Evolutionary conservation across 495 filamentous ascomycete species (phyloP).

Genomic region (Pseudomonodictys pantanalensis): DNA sequence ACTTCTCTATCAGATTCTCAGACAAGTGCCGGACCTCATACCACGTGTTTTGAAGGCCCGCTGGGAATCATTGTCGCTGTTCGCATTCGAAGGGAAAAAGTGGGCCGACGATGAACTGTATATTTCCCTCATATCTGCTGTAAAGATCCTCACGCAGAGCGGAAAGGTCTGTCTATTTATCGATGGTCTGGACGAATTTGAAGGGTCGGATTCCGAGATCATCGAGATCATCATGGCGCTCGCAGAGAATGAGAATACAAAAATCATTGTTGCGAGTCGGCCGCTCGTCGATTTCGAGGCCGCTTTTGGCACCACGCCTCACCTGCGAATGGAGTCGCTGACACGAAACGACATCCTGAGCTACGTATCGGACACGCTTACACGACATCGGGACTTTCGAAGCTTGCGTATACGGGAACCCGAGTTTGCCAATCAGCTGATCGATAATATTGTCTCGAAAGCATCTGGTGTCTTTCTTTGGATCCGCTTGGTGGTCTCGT

Average conservation of each 20-base stretch:
- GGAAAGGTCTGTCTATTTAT: conserved; percentile 12
- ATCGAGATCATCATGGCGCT: not conserved
- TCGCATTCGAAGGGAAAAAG: too few relatives aligned
- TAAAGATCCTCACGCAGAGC: too few relatives aligned
- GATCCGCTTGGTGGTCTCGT: not conserved
- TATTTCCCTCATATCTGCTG: too few relatives aligned
- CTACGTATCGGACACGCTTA: not conserved
- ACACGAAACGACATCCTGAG: not conserved
- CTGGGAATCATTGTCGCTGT: too few relatives aligned
- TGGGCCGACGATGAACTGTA: too few relatives aligned
- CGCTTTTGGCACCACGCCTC: not conserved
- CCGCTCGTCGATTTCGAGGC: conserved; percentile 3
- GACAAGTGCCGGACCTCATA: too few relatives aligned
- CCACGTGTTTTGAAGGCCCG: too few relatives aligned
- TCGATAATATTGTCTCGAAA: not conserved
- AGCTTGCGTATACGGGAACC: not conserved
- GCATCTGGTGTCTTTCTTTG: conserved; percentile 14
- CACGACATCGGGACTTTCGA: not conserved
- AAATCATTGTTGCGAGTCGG: conserved; percentile 6
- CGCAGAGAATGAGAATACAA: not conserved
- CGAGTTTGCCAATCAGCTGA: not conserved
- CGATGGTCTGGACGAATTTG: conserved; percentile 16
- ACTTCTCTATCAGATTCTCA: too few relatives aligned
- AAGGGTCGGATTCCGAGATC: not conserved
- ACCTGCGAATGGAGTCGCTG: not conserved